Base-by-base conservation (phyloP, 345 rosid genomes). In the Acer saccharum region DNA sequence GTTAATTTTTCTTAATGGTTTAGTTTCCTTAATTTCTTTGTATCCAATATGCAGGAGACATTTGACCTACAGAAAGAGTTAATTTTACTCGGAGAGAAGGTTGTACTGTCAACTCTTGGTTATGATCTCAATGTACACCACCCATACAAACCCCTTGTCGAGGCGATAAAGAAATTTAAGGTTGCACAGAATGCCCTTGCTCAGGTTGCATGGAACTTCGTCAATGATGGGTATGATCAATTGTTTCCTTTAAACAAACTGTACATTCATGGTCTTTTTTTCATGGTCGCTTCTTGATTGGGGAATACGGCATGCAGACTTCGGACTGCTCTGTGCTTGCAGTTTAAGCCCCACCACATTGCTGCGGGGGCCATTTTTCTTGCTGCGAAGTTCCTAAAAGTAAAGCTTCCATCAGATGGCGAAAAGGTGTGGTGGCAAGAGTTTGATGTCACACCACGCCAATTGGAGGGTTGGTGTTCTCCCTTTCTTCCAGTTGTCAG, bases 341-440 rank as follows among this genome's bases (percentile, higher is more conserved):
- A 86, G 82, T 83, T 86, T 86, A 83, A 81, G 83, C 86, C 88
- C 55, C 88, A 81, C 55, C 88, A 86, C 71, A 77, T 83, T 79
- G 85, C 88, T 25, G 86, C 86, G 9, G 88, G 83, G 63, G 88
- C 88, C 74, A 86, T 86, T 76, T 86, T 83, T 79, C 88, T 86
- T 80, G 88, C 88, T 74, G 86, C 82, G n/a, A 86, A 86, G 72
- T 83, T 86, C 75, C 86, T 86, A 25, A 83, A 86, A 81, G 88
- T 86, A 60, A 86, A 81, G 82, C 85, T 86, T 43, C 88, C 88
- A 68, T 86, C 88, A 55, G 86, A 83, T 68, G 88, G 85, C 3
- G 88, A 86, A 80, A 86, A 73, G 79, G 81, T 86, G 70, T 86
- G 86, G 86, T 84, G 87, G 87, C 85, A 84, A 76, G 87, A 84